Conservation (phyloP, 441 rosid genomes). For the Eruca vesicaria region DNA sequence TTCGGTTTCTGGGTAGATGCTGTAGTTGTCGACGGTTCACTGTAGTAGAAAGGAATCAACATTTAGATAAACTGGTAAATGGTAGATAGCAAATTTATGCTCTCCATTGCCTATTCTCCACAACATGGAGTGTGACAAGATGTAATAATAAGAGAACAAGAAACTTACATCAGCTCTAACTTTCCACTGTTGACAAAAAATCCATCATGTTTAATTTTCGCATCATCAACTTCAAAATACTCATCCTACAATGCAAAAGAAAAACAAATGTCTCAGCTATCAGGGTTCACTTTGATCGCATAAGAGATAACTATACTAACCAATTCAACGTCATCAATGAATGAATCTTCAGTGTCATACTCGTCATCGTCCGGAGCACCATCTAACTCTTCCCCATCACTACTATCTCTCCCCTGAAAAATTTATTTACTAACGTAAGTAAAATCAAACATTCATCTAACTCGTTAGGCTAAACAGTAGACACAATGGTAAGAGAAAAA, state of each 20-base stretch:
- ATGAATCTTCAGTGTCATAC: constrained; percentile 96
- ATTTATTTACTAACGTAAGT: constrained; percentile 24
- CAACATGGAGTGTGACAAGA: neutral
- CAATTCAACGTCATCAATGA: constrained; percentile 94
- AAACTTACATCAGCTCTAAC: constrained; percentile 83
- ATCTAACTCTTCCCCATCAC: constrained; percentile 89
- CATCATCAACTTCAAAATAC: constrained; percentile 95
- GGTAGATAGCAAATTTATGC: neutral
- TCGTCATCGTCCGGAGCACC: constrained; percentile 93
- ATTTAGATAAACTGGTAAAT: neutral
- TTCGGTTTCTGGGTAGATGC: constrained; percentile 63
- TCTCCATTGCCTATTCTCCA: neutral
- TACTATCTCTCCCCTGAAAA: constrained; percentile 88
- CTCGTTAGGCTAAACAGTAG: neutral
- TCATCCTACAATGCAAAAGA: constrained; percentile 69
- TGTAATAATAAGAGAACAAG: constrained; percentile 4
- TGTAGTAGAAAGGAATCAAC: constrained; percentile 38
- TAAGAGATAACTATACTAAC: constrained; percentile 43
- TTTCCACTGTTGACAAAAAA: constrained; percentile 94
- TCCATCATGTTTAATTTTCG: constrained; percentile 87
- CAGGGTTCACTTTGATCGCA: constrained; percentile 4
- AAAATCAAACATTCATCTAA: neutral
- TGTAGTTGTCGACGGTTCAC: constrained; percentile 47
- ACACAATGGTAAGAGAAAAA: neutral
- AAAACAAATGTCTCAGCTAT: constrained; percentile 13